Conservation (phyloP, 2,329 filamentous ascomycete species). For the Lanzia echinophila region DNA sequence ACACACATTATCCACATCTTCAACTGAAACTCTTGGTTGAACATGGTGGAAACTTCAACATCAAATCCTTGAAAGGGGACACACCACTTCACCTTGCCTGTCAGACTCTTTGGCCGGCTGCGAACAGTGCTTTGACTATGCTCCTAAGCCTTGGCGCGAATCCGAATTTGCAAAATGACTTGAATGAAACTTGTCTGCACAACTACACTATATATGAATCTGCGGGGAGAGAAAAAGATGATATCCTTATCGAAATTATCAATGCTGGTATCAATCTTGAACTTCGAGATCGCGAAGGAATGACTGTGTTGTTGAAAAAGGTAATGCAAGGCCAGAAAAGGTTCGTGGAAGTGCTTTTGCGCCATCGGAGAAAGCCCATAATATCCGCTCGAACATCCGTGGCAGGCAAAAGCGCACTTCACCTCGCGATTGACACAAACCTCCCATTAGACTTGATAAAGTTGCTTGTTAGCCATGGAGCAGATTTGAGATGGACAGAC, state of each 20-base stretch:
- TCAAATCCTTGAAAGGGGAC: conserved; percentile 4
- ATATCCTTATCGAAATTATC: neutral
- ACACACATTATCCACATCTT: neutral
- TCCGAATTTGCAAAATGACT: neutral
- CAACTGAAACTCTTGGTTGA: neutral
- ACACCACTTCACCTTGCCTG: conserved; percentile 11
- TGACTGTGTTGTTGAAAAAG: neutral
- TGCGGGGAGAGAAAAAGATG: no score
- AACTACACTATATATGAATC: neutral
- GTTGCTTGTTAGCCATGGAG: conserved; percentile 6
- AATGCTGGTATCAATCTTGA: neutral
- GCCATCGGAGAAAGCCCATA: neutral
- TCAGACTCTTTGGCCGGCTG: neutral
- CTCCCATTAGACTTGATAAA: neutral
- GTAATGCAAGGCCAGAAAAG: neutral
- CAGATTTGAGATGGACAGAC: conserved; percentile 6
- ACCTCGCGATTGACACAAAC: neutral
- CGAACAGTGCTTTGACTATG: neutral
- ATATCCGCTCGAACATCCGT: neutral
- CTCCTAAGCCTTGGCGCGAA: neutral
- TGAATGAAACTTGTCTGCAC: neutral
- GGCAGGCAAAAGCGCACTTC: conserved; percentile 6
- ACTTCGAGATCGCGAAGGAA: neutral
- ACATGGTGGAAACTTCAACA: conserved; percentile 13
- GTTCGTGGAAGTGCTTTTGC: neutral